phyloP scores from a whole-genome alignment of 2,329 filamentous ascomycete genomes.

The Fusarium verticillioides region DNA sequence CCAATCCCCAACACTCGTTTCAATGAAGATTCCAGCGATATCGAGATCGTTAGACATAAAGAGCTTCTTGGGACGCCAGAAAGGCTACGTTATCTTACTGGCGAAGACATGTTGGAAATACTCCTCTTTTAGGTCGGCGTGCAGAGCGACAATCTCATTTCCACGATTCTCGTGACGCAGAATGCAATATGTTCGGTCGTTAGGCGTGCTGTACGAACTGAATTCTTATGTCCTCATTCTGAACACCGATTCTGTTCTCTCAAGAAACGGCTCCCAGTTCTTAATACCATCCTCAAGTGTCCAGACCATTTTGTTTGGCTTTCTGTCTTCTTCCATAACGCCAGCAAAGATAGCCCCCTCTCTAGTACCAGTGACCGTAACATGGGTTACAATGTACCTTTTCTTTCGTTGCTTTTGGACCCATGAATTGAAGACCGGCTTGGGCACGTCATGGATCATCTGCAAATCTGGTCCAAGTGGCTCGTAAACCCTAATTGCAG shows the following conservation, averaged over 20 bases:
- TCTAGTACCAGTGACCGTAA: slow-evolving; percentile 26
- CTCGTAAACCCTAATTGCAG: slow-evolving; percentile 19
- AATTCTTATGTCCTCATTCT: slow-evolving; percentile 19
- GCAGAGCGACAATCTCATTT: slow-evolving; percentile 23
- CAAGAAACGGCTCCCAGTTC: background rate
- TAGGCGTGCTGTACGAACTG: slow-evolving; percentile 24
- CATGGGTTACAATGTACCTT: slow-evolving; percentile 7
- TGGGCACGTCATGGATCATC: slow-evolving; percentile 5
- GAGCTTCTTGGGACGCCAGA: slow-evolving; percentile 21
- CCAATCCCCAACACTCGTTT: slow-evolving; percentile 26
- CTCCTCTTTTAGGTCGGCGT: background rate
- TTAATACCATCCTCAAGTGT: slow-evolving; percentile 15
- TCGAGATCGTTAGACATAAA: slow-evolving; percentile 32
- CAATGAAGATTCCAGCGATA: slow-evolving; percentile 29
- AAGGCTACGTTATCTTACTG: slow-evolving; percentile 20
- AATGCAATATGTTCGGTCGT: slow-evolving; percentile 29
- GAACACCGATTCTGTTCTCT: background rate
- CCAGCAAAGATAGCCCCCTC: slow-evolving; percentile 16
- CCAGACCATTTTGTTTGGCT: slow-evolving; percentile 8
- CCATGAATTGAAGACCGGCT: slow-evolving; percentile 22
- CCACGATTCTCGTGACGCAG: slow-evolving; percentile 26
- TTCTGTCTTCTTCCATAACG: slow-evolving; percentile 14
- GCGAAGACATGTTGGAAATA: background rate
- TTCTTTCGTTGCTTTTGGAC: background rate
- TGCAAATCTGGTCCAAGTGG: background rate